Evolutionary conservation across 345 rosid genomes (phyloP), one percentile per base, ranked within the genome.

Genomic region (Dovyalis caffra): DNA sequence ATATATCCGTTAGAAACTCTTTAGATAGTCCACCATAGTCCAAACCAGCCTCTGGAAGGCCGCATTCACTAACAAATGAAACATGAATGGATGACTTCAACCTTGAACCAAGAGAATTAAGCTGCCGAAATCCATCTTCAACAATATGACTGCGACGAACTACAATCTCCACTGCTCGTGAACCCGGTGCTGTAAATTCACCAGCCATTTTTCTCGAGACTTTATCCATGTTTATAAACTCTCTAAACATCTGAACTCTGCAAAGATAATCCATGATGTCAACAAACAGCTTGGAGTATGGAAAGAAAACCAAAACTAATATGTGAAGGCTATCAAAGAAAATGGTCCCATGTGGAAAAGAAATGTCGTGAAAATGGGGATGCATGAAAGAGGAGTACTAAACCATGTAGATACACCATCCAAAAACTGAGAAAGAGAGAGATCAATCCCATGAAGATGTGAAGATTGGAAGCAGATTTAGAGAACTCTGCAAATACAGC

Each of bases 191-290:
- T 64, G 83, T 77, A 66, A 87, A 87, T 81, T 95, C 99, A 81
- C 98, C 99, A 69, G 96, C 91, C 92, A 88, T 90, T 87, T 81
- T 93, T 79, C 93, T 83, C 56, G 97, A 84, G 75, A 86, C 89
- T 90, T 91, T 95, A 83, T 95, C 99, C 92, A 90, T 87, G 87
- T 84, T 90, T 82, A 95, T 85, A 61, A 92, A 91, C 79, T 92
- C 99, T 80, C 99, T 90, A 75, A 95, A 92, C 88, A 92, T 92
- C 78, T 90, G 95, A 81, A 95, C 99, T 83, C 99, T 95, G 91
- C 65, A 77, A 83, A 72, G 64, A 69, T 31, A 72, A 69, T 72
- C 71, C 81, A 74, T 49, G 45, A 72, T 80, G 73, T 74, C 76
- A 86, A 79, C 69, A 80, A 76, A 66, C 38, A 65, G 23, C 78